A percentile compares a stretch with the other conserved stretches of the same genome.
These are phyloP conservation scores for Colletotrichum sp. DNA, from an alignment of 2,329 filamentous ascomycete genomes.

Conservation along the genomic window DNA sequence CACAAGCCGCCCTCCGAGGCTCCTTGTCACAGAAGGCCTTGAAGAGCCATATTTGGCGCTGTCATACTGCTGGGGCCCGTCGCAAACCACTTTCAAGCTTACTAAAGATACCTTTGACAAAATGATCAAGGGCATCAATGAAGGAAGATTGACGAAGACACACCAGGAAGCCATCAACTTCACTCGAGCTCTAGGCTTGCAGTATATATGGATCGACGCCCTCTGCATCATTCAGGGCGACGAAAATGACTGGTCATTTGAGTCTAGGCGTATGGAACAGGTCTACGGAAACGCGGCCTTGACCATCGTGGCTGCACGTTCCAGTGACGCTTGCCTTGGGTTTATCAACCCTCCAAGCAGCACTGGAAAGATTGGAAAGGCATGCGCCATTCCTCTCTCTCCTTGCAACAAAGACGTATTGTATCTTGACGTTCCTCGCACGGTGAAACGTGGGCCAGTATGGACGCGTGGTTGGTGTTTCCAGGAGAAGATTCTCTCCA, in stretches of 20 bases:
- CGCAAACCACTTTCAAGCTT: background rate
- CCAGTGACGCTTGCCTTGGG: background rate
- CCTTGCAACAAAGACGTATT: background rate
- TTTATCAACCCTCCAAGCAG: background rate
- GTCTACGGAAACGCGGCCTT: constrained; percentile 20
- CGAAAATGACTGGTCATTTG: constrained; percentile 13
- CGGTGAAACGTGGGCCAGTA: background rate
- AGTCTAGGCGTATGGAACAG: constrained; percentile 15
- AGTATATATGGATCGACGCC: constrained; percentile 5
- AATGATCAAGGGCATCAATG: background rate
- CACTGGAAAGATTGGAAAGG: too few relatives aligned
- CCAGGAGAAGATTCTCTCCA: background rate
- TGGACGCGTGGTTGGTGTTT: constrained; percentile 5
- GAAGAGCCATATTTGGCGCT: background rate
- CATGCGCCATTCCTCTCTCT: background rate
- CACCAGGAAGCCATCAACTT: background rate
- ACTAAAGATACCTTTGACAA: background rate
- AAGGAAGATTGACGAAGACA: background rate
- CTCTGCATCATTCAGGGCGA: constrained; percentile 21
- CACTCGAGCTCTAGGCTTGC: background rate
- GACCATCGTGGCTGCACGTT: constrained; percentile 7
- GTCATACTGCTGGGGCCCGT: background rate
- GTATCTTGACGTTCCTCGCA: background rate
- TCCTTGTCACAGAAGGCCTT: background rate
- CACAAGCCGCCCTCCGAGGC: background rate